These are phyloP conservation scores for Naganishia sp. DNA, from an alignment of 1,284 basidiomycete genomes.

Conservation along the genomic window DNA sequence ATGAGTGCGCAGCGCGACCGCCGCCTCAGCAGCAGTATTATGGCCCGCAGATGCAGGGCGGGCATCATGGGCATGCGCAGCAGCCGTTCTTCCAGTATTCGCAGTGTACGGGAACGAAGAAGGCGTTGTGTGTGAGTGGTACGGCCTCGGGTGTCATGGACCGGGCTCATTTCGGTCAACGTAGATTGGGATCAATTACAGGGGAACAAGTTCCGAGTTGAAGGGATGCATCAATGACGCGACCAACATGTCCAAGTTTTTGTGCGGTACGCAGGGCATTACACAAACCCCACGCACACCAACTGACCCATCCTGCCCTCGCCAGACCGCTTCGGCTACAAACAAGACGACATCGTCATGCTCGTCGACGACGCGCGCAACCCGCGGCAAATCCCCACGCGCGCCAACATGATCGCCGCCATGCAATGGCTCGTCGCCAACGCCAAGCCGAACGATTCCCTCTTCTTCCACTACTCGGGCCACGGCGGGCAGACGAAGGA, in stretches of 20 bases:
- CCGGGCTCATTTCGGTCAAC: background rate
- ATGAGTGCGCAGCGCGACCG: constrained; percentile 37
- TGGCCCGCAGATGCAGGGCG: constrained; percentile 62
- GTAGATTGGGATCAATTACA: constrained; percentile 54
- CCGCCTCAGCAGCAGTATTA: constrained; percentile 65
- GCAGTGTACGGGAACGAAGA: constrained; percentile 76
- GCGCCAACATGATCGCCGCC: constrained; percentile 77
- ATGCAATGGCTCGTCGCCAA: constrained; percentile 85
- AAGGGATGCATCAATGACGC: constrained; percentile 87
- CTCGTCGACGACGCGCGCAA: constrained; percentile 75
- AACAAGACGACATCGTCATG: constrained; percentile 78
- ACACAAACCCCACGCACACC: background rate
- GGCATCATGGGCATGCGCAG: constrained; percentile 58
- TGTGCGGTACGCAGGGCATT: constrained; percentile 61
- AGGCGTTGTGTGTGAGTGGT: constrained; percentile 61
- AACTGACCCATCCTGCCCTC: background rate
- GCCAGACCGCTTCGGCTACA: constrained; percentile 70
- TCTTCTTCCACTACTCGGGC: constrained; percentile 82
- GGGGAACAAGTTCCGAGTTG: constrained; percentile 41
- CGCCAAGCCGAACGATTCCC: constrained; percentile 77
- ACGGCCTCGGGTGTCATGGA: background rate
- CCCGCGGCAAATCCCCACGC: constrained; percentile 69
- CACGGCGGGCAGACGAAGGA: constrained; percentile 81
- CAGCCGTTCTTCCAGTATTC: constrained; percentile 79
- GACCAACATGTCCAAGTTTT: constrained; percentile 70